Evolutionary conservation across 192 early-diverging fungal species (phyloP).

Genomic region (Cetraspora pellucida): DNA sequence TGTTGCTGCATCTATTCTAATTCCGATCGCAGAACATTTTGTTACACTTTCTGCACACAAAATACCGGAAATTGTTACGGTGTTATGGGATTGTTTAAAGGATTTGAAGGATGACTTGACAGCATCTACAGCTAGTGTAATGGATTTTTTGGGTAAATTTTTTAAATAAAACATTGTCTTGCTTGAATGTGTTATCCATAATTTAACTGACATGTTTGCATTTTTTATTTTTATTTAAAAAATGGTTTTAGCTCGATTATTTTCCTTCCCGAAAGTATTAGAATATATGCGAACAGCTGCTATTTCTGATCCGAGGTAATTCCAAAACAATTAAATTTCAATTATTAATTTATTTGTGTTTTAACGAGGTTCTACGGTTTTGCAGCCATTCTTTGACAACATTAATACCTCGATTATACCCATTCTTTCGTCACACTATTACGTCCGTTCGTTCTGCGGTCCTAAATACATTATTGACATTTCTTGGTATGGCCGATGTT

Average conservation of each 20-base stretch:
- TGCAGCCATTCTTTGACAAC: slow-evolving; percentile 56
- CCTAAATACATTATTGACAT: slow-evolving; percentile 75
- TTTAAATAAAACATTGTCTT: background rate
- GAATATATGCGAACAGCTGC: slow-evolving; percentile 48
- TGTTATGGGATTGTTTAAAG: slow-evolving; percentile 87
- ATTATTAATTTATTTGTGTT: background rate
- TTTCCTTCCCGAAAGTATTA: slow-evolving; percentile 60
- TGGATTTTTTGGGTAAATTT: slow-evolving; percentile 74
- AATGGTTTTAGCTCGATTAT: slow-evolving; percentile 60
- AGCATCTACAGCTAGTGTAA: slow-evolving; percentile 85
- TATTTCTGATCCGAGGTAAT: slow-evolving; percentile 40
- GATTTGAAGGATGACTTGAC: slow-evolving; percentile 92
- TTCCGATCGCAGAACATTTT: slow-evolving; percentile 83
- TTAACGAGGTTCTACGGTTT: background rate
- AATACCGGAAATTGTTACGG: slow-evolving; percentile 73
- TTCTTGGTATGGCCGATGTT: slow-evolving; percentile 59
- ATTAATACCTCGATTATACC: slow-evolving; percentile 85
- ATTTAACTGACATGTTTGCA: too few species aligned
- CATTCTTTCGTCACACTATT: slow-evolving; percentile 95
- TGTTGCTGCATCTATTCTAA: slow-evolving; percentile 85
- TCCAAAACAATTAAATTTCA: background rate
- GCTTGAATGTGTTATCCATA: background rate
- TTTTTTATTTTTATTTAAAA: slow-evolving; percentile 5
- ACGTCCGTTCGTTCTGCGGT: slow-evolving; percentile 82
- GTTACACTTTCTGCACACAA: slow-evolving; percentile 66